Evolutionary conservation across 805 yeast species (phyloP), one percentile per base, ranked within the genome.

Genomic region (Cyberlindnera maritima): DNA sequence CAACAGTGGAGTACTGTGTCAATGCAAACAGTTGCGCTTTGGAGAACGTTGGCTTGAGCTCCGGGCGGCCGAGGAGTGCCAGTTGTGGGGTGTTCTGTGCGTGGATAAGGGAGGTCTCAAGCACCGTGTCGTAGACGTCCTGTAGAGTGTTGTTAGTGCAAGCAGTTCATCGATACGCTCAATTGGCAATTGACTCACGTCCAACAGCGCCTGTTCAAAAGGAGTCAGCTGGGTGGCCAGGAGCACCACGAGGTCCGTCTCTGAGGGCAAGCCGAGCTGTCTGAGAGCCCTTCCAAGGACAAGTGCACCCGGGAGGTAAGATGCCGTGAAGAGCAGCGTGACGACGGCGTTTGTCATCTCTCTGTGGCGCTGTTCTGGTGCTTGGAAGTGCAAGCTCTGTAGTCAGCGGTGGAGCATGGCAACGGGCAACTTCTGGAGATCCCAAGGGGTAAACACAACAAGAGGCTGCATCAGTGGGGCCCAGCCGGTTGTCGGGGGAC

Each of bases 271-370:
- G 3, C 48, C 48, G 11, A 49, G 39, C 43, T 55, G 60, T 33
- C 59, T 62, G 9, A 75, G 52, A 18, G 69, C 63, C 28, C 53
- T 56, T 1, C 78, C 84, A 33, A 81, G 59, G 1, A 79, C 76
- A 28, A 80, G 63, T 0, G 81, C 77, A 17, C 87, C 86, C 1
- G 85, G 81, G 21, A 81, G 60, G 59, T 81, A 81, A 32, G 70
- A 69, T 15, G 74, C 62, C 21, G 76, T 69, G 59, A 75, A 80
- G 26, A 81, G 64, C 20, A 79, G 65, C 1, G 83, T 73, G 43
- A 70, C 70, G 29, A 73, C 60, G n/a, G 76, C 80, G 44, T 56
- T 56, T 53, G 28, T 14, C 19, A 23, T 15, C 19, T 10, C 6
- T n/a, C 31, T 36, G n/a, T 35, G 12, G 23, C 9, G n/a, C 5